Evolutionary conservation across 495 filamentous ascomycete species (phyloP), one percentile per base, ranked within the genome.

Genomic region (Friedmanniomyces simplex): DNA sequence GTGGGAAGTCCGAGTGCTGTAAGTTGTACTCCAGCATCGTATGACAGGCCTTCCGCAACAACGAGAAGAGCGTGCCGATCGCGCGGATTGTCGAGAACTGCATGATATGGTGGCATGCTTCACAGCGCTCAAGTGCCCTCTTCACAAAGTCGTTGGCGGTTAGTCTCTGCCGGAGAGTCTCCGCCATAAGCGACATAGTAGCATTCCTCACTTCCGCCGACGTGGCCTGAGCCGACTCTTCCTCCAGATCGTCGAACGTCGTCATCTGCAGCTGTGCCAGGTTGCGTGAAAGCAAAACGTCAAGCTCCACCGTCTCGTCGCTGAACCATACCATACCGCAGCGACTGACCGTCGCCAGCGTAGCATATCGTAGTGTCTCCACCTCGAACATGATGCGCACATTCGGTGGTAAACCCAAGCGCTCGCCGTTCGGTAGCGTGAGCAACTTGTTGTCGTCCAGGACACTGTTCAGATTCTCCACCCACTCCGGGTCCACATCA

Each of bases 261-360:
- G 87, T 82, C 2, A 81, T 84, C 59, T 84, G 79, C 13, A 99
- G 79, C 41, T 82, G 82, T 60, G 91, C 82, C 30, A 99, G 81
- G 66, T 97, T 95, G 68, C 96, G 89, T 57, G 80, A 73, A 36
- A 96, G 82, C 82, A 97, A 89, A 89, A 99, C 96, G 61, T 77
- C 79, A 7, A 88, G 79, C 20, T 88, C 91, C 41, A 99, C 90
- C 18, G 89, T 97, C 66, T 99, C 94, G 60, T 94, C 91, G 67
- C 91, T 97, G 73, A 96, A 97, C 93, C 93, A 99, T 8, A 99
- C 93, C 93, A 99, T 99, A 77, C 93, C 93, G 72, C 93, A 99
- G 73, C 93, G 89, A 84, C 84, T 89, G 64, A 99, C 93, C 39
- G 93, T 99, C 39, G 93, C 93, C 41, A 97, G 79, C 0, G 93